A percentile compares a stretch with the other conserved stretches of the same genome.
phyloP scores from a whole-genome alignment of 1,284 basidiomycete genomes.

The Ustilago nuda region DNA sequence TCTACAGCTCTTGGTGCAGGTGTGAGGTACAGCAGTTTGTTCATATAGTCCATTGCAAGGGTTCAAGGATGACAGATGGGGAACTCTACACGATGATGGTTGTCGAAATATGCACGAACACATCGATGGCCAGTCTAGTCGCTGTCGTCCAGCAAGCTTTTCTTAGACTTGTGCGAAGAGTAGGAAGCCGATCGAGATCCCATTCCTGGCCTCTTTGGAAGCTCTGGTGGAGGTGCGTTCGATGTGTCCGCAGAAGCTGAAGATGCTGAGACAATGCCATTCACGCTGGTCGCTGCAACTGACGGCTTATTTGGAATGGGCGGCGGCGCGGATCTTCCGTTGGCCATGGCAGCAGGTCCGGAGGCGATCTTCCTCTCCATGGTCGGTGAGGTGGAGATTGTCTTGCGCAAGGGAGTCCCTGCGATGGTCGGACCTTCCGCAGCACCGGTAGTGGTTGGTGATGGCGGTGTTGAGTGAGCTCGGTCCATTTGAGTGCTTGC shows the following conservation, averaged over 20 bases:
- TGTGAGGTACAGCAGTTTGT: not conserved
- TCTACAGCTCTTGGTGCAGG: not conserved
- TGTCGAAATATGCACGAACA: not conserved
- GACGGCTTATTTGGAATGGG: conserved; percentile 46
- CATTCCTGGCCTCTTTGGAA: conserved; percentile 41
- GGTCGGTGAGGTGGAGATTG: conserved; percentile 29
- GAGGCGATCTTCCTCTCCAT: conserved; percentile 34
- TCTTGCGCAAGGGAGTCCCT: conserved; percentile 23
- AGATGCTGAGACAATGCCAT: not conserved
- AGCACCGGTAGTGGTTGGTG: conserved; percentile 12
- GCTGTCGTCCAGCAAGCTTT: conserved; percentile 49
- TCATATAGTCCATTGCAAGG: not conserved
- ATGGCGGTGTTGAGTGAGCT: conserved; percentile 17
- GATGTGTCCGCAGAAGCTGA: conserved; percentile 3
- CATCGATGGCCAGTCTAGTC: conserved; percentile 14
- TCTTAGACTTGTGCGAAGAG: conserved; percentile 41
- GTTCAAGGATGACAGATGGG: not conserved
- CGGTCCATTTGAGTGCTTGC: not conserved
- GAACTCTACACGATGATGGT: not conserved
- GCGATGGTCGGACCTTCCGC: conserved; percentile 1
- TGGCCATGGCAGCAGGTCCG: conserved; percentile 19
- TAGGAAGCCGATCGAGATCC: conserved; percentile 43
- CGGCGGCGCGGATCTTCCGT: conserved; percentile 28
- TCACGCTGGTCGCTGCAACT: not conserved
- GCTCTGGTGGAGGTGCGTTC: conserved; percentile 28